phyloP scores from a whole-genome alignment of 805 yeast genomes.

The Komagataella pseudopastoris region DNA sequence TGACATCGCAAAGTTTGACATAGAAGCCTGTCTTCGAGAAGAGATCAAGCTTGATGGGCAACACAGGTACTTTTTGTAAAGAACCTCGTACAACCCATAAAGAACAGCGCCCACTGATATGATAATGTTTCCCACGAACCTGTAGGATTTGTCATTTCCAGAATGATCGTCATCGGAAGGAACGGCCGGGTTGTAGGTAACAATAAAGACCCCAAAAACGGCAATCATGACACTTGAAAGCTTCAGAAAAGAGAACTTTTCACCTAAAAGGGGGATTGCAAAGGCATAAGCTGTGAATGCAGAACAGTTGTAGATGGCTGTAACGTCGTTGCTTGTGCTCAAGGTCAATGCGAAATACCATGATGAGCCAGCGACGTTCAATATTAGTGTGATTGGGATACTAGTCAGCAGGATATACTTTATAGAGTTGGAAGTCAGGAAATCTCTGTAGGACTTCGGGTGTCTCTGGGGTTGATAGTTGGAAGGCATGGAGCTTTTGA shows the following conservation, averaged over 20 bases:
- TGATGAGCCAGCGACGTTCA: conserved; percentile 66
- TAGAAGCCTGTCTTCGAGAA: conserved; percentile 62
- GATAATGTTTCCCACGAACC: conserved; percentile 56
- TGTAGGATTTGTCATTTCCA: conserved; percentile 31
- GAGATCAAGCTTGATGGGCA: conserved; percentile 52
- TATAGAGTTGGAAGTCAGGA: conserved; percentile 30
- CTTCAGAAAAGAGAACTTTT: conserved; percentile 49
- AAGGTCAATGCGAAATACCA: conserved; percentile 80
- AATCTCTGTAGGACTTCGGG: conserved; percentile 16
- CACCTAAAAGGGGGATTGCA: conserved; percentile 63
- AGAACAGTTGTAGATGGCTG: conserved; percentile 83
- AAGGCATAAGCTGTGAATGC: conserved; percentile 82
- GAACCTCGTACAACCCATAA: conserved; percentile 75
- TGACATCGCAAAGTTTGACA: conserved; percentile 67
- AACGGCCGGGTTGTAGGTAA: conserved; percentile 49
- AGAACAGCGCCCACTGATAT: conserved; percentile 64
- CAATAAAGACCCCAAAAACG: conserved; percentile 60
- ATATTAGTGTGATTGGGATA: conserved; percentile 34
- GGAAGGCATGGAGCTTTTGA: conserved; percentile 9
- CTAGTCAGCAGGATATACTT: conserved; percentile 30
- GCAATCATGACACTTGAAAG: conserved; percentile 59
- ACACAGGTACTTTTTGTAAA: conserved; percentile 64
- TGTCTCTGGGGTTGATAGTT: conserved; percentile 16
- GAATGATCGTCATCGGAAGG: conserved; percentile 7
- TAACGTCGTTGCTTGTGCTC: conserved; percentile 74